Percentiles rank a stretch among this genome's conserved stretches.
Evolutionary conservation across 305 asterid genomes (phyloP).

Genomic region (Fraxinus latifolia): DNA sequence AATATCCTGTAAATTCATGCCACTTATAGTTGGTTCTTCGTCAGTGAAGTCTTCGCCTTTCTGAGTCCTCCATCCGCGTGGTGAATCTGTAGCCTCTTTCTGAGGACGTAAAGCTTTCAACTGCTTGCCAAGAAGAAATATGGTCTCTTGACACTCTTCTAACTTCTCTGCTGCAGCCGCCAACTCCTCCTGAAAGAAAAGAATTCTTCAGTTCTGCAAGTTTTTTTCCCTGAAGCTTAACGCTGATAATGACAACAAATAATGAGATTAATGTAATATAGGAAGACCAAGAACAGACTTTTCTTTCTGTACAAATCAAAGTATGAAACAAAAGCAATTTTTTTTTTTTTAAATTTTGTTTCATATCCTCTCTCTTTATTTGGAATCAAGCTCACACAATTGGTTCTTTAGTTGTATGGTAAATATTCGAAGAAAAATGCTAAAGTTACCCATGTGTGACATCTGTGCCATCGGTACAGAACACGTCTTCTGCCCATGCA

Average conservation of each 20-base stretch:
- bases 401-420: not conserved
- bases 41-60: slow-evolving; percentile 39
- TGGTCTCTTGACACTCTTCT: slow-evolving; percentile 91
- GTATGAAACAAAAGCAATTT: not conserved
- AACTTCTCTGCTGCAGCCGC: slow-evolving; percentile 88
- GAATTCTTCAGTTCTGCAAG: not conserved
- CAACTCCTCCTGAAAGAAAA: slow-evolving; percentile 64
- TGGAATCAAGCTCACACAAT: not conserved
- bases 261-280: not conserved
- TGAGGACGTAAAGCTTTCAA: slow-evolving; percentile 71
- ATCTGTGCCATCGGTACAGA: not conserved
- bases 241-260: not conserved
- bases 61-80: slow-evolving; percentile 33
- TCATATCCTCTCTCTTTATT: not conserved
- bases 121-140: slow-evolving; percentile 83
- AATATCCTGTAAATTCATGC: slow-evolving; percentile 42
- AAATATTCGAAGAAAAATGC: not conserved
- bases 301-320: not conserved
- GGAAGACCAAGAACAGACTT: not conserved
- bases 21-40: slow-evolving; percentile 55
- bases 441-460: not conserved
- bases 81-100: slow-evolving; percentile 41
- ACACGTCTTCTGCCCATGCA: not conserved
- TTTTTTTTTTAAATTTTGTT: not conserved
- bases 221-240: not conserved